These are phyloP conservation scores for Penicillium pulvis DNA, from an alignment of 495 filamentous ascomycete species.

Conservation along the genomic window DNA sequence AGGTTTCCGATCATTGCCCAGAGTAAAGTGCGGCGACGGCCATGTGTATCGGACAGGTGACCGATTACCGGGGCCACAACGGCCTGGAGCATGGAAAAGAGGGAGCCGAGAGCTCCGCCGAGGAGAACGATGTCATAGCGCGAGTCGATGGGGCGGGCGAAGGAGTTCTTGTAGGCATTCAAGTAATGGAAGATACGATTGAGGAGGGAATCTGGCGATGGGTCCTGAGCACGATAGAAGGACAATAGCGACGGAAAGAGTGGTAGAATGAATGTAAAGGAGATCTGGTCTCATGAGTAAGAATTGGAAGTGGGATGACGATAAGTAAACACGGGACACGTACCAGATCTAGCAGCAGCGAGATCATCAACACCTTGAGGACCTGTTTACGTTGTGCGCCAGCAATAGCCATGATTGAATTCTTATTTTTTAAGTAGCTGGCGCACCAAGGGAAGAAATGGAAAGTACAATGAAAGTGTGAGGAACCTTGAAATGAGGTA, in stretches of 20 bases:
- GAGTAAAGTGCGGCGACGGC: conserved; percentile 83
- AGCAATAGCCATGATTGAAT: conserved; percentile 38
- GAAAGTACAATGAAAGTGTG: neutral
- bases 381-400: conserved; percentile 70
- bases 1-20: conserved; percentile 96
- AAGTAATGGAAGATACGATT: conserved; percentile 77
- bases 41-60: conserved; percentile 82
- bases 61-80: conserved; percentile 92
- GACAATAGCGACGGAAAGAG: conserved; percentile 92
- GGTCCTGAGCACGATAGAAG: conserved; percentile 80
- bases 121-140: conserved; percentile 97
- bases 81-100: conserved; percentile 93
- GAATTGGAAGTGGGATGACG: neutral
- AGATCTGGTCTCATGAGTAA: conserved; percentile 55
- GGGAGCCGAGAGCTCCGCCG: conserved; percentile 88
- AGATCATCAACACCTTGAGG: conserved; percentile 75
- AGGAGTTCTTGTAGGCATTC: conserved; percentile 93
- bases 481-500: neutral
- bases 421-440: neutral
- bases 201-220: conserved; percentile 63
- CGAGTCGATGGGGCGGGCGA: conserved; percentile 89
- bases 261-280: conserved; percentile 96
- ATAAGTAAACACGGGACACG: conserved; percentile 1
- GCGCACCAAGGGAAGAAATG: neutral
- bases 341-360: conserved; percentile 71